Base-by-base conservation (phyloP, 306 rosid genomes). In the Astragalus glycyphyllos region DNA sequence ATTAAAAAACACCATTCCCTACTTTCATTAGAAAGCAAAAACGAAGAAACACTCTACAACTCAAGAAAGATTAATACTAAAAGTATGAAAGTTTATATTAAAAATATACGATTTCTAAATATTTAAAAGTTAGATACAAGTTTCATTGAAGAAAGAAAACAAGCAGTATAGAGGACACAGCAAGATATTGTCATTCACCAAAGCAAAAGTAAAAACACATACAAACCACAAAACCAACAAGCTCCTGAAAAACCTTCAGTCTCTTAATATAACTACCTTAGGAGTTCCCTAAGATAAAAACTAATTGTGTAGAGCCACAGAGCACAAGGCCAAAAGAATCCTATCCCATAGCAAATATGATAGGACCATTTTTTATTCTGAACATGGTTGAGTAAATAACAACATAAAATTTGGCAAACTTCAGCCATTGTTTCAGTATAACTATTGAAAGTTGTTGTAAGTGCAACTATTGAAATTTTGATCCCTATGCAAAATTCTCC, bases 1-100 rank as follows among this genome's bases (percentile, higher is more conserved):
- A 68, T 41, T 40, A 66, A 60, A 61, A 63, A 5, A 16, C 15
- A 50, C 11, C 57, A 55, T 53, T 76, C 20, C 29, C 46, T 59
- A 50, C 6, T 34, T 23, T 42, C 35, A 65, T 32, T 15, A 12
- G 42, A 57, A 46, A 17, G 9, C 40, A 44, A 45, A 48, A 58
- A 48, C 4, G n/a, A 14, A 7, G n/a, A 23, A 58, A 68, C 56
- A 68, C 57, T 41, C 35, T 8, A 44, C 42, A 68, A 58, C 31
- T 14, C n/a, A 3, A 20, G 11, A 11, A 73, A 53, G 4, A 20
- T 23, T 23, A 58, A 45, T 3, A 40, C 65, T 41, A 15, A 38
- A 40, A 60, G 16, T 20, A 32, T 15, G 5, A 10, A 44, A 15
- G 0, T 10, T 51, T 48, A 74, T 31, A 46, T 31, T 1, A 34